Evolutionary conservation across 352 stramenopile species (phyloP), one percentile per base, ranked within the genome.

Genomic region (Phytophthora hybrid): DNA sequence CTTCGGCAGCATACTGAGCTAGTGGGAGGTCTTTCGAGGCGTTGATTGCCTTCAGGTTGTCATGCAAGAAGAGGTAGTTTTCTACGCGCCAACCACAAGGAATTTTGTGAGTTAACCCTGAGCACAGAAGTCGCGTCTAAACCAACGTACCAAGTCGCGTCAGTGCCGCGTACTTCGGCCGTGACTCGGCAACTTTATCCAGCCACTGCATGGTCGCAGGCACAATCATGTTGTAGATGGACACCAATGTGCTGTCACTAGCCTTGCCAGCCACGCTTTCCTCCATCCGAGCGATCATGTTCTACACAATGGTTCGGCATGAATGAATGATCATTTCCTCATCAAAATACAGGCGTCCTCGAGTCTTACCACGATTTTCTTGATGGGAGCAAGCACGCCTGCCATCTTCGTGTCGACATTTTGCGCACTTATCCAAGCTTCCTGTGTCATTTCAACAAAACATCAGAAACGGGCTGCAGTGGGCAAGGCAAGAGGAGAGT

Each of bases 341-440:
- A 53, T 13, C 46, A 53, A 26, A 7, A 26, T n/a, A 18, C 16
- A n/a, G n/a, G 16, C 9, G 5, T 29, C 14, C 4, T 54, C 47
- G 9, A 14, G 19, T 29, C 55, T 13, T 72, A 84, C 82, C 72
- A 94, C 76, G 34, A 85, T 91, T 66, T 93, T 93, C 41, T 87
- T 78, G 34, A 90, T 80, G 9, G 88, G 88, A 39, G 69, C 77
- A 7, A 94, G 76, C 18, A 94, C 86, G 5, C 88, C 85, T 7
- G 83, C 86, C 82, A 93, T 89, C 26, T 87, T 82, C 1, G 88
- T 93, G 57, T 94, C 88, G 1, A 83, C 78, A 71, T 89, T 77
- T 46, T 92, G 84, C 16, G 60, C 76, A 34, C 82, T 86, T 57
- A 94, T 92, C 86, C 88, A 94, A 3, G 75, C 53, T 59, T 92